phyloP scores from a whole-genome alignment of 805 yeast genomes.

The Candida incommunis region DNA sequence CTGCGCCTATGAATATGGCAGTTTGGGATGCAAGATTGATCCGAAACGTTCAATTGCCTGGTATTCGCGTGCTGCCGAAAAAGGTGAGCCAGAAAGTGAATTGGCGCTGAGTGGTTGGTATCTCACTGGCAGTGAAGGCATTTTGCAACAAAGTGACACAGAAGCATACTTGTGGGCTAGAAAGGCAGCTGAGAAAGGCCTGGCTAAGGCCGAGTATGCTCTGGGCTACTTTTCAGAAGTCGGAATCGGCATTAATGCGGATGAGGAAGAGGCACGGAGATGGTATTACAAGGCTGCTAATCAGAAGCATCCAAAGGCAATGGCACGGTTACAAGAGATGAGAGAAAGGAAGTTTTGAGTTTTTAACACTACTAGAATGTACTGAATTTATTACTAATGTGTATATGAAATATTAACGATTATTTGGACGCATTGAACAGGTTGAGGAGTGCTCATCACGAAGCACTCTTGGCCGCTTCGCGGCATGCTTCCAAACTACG shows the following conservation, averaged over 20 bases:
- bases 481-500: constrained; percentile 9
- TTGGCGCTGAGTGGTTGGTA: constrained; percentile 71
- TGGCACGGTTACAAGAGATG: constrained; percentile 22
- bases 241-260: constrained; percentile 49
- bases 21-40: constrained; percentile 35
- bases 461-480: too few relatives aligned
- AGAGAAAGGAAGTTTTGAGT: constrained; percentile 1
- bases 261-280: constrained; percentile 33
- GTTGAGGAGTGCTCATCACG: too few relatives aligned
- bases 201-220: constrained; percentile 58
- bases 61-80: constrained; percentile 55
- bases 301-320: constrained; percentile 47
- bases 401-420: neutral
- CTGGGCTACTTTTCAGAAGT: constrained; percentile 55
- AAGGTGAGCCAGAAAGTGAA: constrained; percentile 54
- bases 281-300: constrained; percentile 52
- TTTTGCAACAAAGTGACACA: constrained; percentile 41
- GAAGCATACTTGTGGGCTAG: constrained; percentile 70
- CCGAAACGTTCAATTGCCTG: constrained; percentile 53
- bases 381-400: neutral
- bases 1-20: constrained; percentile 59
- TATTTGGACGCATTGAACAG: too few relatives aligned
- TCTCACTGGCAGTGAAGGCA: constrained; percentile 52
- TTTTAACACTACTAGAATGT: neutral
- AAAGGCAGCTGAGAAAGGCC: constrained; percentile 53